Evolutionary conservation across 345 rosid species (phyloP).

Genomic region (Durio zibethinus): DNA sequence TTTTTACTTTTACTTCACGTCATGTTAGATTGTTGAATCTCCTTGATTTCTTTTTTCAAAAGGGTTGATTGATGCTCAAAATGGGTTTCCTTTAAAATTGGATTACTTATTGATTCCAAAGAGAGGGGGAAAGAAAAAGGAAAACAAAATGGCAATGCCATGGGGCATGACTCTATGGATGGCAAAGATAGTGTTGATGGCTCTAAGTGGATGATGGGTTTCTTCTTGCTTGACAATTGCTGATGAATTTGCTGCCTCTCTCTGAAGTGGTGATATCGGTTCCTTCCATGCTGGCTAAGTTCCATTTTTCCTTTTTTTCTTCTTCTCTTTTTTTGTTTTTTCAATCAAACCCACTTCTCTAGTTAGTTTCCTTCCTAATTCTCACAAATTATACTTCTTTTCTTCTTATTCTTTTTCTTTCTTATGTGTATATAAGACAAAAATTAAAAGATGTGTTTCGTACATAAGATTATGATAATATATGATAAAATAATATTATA

Average conservation of each 20-base stretch:
- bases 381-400: neutral
- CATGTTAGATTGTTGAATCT: neutral
- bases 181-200: slow-evolving; percentile 62
- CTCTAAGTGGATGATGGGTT: slow-evolving; percentile 68
- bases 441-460: neutral
- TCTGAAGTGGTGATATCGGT: slow-evolving; percentile 80
- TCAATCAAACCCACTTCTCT: neutral
- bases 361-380: slow-evolving; percentile 21
- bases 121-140: neutral
- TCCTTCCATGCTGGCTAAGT: slow-evolving; percentile 69
- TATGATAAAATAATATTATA: too few species aligned
- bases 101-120: neutral
- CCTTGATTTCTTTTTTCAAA: neutral
- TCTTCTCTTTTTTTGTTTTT: too few species aligned
- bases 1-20: neutral
- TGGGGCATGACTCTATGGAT: slow-evolving; percentile 54
- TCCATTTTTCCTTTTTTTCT: too few species aligned
- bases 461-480: too few species aligned
- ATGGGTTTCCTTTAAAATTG: neutral
- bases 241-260: slow-evolving; percentile 71
- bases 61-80: neutral
- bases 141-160: slow-evolving; percentile 57
- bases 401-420: neutral
- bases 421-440: neutral
- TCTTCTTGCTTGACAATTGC: slow-evolving; percentile 79